Percentiles rank a stretch among this genome's conserved stretches.
Evolutionary conservation across 495 filamentous ascomycete genomes (phyloP).

Genomic region (Articulospora tetracladia): DNA sequence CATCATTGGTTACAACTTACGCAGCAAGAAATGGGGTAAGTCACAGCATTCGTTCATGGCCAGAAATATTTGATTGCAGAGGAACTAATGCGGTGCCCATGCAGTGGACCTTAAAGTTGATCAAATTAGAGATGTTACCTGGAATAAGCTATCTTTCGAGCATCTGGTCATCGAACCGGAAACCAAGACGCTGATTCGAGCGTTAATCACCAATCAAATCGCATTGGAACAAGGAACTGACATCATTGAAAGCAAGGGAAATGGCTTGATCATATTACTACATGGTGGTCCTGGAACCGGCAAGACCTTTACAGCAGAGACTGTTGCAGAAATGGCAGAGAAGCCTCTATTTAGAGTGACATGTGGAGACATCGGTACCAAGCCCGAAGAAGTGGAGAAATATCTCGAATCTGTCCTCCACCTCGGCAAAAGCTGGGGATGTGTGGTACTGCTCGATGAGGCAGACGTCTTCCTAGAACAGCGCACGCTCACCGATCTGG

Average conservation of each 20-base stretch:
- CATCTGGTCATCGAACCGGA: slow-evolving; percentile 41
- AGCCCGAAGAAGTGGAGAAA: slow-evolving; percentile 38
- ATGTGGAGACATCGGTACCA: slow-evolving; percentile 48
- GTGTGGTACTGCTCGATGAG: slow-evolving; percentile 36
- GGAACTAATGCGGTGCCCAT: no score
- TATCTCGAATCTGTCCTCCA: slow-evolving; percentile 43
- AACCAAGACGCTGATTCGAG: slow-evolving; percentile 68
- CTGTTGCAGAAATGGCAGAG: slow-evolving; percentile 44
- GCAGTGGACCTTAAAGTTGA: background rate
- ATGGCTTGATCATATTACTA: slow-evolving; percentile 46
- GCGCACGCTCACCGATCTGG: slow-evolving; percentile 35
- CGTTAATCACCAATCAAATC: slow-evolving; percentile 35
- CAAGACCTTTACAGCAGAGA: slow-evolving; percentile 48
- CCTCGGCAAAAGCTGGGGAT: slow-evolving; percentile 43
- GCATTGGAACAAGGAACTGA: slow-evolving; percentile 29
- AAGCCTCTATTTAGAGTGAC: slow-evolving; percentile 48
- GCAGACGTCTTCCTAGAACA: slow-evolving; percentile 42
- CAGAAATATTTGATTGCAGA: no score
- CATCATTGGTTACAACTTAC: background rate
- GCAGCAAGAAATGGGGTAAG: background rate
- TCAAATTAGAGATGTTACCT: background rate
- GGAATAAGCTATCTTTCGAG: slow-evolving; percentile 38
- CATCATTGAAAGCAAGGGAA: slow-evolving; percentile 43
- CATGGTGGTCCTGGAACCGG: slow-evolving; percentile 49
- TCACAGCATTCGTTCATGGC: no score